phyloP scores from a whole-genome alignment of 352 stramenopile species.

The Globisporangium splendens region DNA sequence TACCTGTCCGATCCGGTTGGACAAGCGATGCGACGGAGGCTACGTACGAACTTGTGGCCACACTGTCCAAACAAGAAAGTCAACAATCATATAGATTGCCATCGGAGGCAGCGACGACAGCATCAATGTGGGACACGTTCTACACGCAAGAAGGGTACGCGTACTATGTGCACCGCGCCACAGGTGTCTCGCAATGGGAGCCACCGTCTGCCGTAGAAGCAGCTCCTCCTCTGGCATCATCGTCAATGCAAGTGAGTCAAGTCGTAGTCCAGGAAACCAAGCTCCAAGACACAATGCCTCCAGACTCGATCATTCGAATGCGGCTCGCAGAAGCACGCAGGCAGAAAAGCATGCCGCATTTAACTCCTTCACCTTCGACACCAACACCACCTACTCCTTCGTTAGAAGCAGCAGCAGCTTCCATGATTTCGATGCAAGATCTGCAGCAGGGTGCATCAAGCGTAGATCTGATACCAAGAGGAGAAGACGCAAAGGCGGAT shows the following conservation, averaged over 20 bases:
- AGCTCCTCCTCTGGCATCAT: neutral
- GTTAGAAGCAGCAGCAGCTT: neutral
- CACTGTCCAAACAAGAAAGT: neutral
- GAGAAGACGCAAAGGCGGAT: too few relatives aligned
- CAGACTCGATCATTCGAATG: conserved; percentile 45
- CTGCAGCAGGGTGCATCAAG: too few relatives aligned
- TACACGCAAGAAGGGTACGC: conserved; percentile 72
- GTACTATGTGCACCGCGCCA: conserved; percentile 74
- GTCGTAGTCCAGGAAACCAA: neutral
- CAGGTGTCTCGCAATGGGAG: conserved; percentile 76
- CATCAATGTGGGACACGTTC: conserved; percentile 55
- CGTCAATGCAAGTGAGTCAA: neutral
- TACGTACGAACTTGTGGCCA: neutral
- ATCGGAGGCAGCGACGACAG: neutral
- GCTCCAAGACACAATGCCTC: conserved; percentile 12
- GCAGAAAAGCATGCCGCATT: conserved; percentile 15
- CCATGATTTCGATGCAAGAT: neutral
- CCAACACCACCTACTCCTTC: neutral
- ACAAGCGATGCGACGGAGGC: neutral
- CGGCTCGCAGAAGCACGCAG: conserved; percentile 33
- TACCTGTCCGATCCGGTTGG: conserved; percentile 2
- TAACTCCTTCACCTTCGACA: neutral
- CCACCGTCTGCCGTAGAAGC: conserved; percentile 22
- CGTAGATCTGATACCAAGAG: too few relatives aligned
- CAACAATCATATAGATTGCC: neutral